Conservation (phyloP, 1,139 yeast genomes). For the Debaryomyces singareniensis region DNA sequence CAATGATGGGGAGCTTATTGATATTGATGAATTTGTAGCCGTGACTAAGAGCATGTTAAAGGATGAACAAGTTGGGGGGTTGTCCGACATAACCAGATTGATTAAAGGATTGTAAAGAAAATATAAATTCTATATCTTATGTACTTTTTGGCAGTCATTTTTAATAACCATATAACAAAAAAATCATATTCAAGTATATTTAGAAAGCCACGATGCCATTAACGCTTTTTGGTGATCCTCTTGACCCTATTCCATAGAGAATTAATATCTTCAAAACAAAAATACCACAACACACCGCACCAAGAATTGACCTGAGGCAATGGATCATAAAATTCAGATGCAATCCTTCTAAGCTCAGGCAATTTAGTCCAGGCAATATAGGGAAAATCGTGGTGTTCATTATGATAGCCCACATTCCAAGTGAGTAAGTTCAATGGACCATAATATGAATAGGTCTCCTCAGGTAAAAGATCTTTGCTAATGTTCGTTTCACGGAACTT, state of each 20-base stretch:
- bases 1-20: slow-evolving; percentile 79
- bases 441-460: slow-evolving; percentile 84
- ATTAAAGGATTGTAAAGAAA: slow-evolving; percentile 41
- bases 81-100: slow-evolving; percentile 54
- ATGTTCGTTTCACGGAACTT: slow-evolving; percentile 22
- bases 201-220: background rate
- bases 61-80: slow-evolving; percentile 36
- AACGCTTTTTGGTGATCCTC: slow-evolving; percentile 5
- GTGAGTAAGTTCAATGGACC: slow-evolving; percentile 72
- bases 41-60: slow-evolving; percentile 51
- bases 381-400: slow-evolving; percentile 94
- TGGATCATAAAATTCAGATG: slow-evolving; percentile 76
- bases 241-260: slow-evolving; percentile 77
- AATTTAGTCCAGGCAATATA: slow-evolving; percentile 85
- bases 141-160: slow-evolving; percentile 1
- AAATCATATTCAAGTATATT: slow-evolving; percentile 3
- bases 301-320: slow-evolving; percentile 75
- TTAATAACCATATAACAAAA: background rate
- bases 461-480: slow-evolving; percentile 38
- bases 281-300: slow-evolving; percentile 71
- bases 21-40: slow-evolving; percentile 50
- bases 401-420: slow-evolving; percentile 93
- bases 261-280: slow-evolving; percentile 62
- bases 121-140: background rate
- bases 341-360: slow-evolving; percentile 58